Evolutionary conservation across 2,329 filamentous ascomycete species (phyloP).

Genomic region (Fusarium veterinarium): DNA sequence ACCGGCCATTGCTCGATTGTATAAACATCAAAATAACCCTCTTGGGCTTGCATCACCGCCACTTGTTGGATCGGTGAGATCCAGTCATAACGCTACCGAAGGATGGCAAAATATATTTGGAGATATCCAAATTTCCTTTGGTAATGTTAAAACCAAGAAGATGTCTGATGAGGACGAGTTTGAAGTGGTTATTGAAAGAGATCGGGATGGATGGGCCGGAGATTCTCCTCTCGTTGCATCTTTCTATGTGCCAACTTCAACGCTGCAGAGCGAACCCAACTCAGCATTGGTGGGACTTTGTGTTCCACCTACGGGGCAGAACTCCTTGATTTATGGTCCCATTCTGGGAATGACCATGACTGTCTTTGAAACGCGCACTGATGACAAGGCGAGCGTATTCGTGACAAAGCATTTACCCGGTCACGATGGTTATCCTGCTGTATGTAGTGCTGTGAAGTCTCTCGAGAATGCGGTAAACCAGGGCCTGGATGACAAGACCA

Average conservation of each 20-base stretch:
- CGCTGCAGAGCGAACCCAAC: slow-evolving; percentile 50
- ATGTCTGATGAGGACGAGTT: slow-evolving; percentile 46
- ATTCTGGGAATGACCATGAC: slow-evolving; percentile 44
- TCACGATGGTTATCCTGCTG: slow-evolving; percentile 45
- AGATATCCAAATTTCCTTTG: slow-evolving; percentile 57
- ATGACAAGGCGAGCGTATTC: slow-evolving; percentile 47
- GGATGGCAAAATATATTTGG: slow-evolving; percentile 53
- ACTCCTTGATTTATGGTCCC: slow-evolving; percentile 35
- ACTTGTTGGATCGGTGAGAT: slow-evolving; percentile 47
- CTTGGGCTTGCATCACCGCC: slow-evolving; percentile 43
- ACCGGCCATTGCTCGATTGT: slow-evolving; percentile 44
- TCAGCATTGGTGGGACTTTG: slow-evolving; percentile 49
- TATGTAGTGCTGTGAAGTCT: slow-evolving; percentile 39
- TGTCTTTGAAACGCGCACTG: slow-evolving; percentile 49
- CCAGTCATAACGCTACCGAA: slow-evolving; percentile 33
- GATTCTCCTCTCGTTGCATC: slow-evolving; percentile 54
- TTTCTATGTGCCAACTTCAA: slow-evolving; percentile 53
- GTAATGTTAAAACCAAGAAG: slow-evolving; percentile 46
- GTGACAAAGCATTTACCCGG: slow-evolving; percentile 54
- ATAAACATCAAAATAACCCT: slow-evolving; percentile 22
- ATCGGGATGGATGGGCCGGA: slow-evolving; percentile 52
- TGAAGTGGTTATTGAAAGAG: slow-evolving; percentile 49
- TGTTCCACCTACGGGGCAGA: slow-evolving; percentile 44
- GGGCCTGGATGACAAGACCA: slow-evolving; percentile 32
- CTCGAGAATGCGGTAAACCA: slow-evolving; percentile 34